Conservation (phyloP, 108 stramenopile genomes). For the Schizochytrium sp. region DNA sequence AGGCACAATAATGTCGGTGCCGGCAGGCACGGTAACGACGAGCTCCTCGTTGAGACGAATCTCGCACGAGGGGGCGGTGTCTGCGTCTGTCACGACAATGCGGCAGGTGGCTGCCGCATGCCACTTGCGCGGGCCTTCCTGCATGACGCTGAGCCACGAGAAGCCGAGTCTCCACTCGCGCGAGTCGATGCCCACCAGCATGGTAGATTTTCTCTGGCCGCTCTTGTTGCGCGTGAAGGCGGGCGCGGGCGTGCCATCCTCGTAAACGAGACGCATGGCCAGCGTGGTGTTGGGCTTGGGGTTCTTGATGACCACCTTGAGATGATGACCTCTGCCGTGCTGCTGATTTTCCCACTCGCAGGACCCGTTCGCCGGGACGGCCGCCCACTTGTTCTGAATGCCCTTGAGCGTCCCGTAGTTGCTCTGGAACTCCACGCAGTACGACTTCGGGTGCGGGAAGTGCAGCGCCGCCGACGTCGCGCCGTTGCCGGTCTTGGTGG, state of each 20-base stretch:
- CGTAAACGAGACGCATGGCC: not conserved
- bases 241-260: conserved; percentile 12
- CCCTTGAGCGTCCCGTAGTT: conserved; percentile 9
- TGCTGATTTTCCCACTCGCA: conserved; percentile 20
- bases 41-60: not conserved
- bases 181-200: conserved; percentile 15
- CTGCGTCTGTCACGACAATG: not conserved
- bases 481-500: not conserved
- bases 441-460: not conserved
- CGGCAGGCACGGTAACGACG: not conserved
- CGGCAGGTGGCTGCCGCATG: not conserved
- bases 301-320: not conserved
- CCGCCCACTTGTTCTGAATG: not conserved
- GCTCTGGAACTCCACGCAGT: conserved; percentile 1
- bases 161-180: not conserved
- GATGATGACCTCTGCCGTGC: not conserved
- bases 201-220: not conserved
- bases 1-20: not conserved
- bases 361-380: not conserved
- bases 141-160: not conserved
- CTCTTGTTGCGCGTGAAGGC: not conserved
- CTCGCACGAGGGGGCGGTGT: not conserved
- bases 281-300: not conserved
- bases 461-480: not conserved
- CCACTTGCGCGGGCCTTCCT: conserved; percentile 9